Conservation (phyloP, 2,329 filamentous ascomycete genomes). For the Cercospora nicotianae region DNA sequence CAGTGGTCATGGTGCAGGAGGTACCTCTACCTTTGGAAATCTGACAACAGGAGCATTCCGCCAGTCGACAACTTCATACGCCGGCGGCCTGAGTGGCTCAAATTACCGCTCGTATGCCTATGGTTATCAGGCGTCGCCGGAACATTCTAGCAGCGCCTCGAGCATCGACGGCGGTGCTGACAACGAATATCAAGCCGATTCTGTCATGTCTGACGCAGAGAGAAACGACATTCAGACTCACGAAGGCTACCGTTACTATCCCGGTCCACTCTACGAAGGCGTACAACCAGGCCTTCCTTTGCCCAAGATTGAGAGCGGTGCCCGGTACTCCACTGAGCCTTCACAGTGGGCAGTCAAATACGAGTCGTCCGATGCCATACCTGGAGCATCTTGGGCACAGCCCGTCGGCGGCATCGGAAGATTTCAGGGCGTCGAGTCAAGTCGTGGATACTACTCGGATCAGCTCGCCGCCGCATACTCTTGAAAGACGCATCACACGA, state of each 20-base stretch:
- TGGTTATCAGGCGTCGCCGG: conserved; percentile 30
- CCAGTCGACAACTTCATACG: conserved; percentile 26
- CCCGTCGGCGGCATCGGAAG: conserved; percentile 45
- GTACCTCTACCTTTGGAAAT: conserved; percentile 32
- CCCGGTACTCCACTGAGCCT: conserved; percentile 36
- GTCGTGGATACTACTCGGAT: conserved; percentile 50
- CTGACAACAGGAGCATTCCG: conserved; percentile 37
- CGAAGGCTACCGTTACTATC: conserved; percentile 51
- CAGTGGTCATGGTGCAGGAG: conserved; percentile 41
- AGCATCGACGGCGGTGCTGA: conserved; percentile 36
- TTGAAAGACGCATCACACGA: conserved; percentile 2
- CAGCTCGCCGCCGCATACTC: conserved; percentile 38
- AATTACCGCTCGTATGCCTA: conserved; percentile 35
- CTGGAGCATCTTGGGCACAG: conserved; percentile 37
- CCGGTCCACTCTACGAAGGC: conserved; percentile 46
- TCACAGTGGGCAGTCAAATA: conserved; percentile 43
- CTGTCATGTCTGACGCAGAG: conserved; percentile 45
- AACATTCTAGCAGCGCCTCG: conserved; percentile 47
- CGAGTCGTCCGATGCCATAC: conserved; percentile 43
- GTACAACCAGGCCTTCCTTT: conserved; percentile 35
- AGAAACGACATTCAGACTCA: conserved; percentile 44
- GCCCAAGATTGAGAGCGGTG: conserved; percentile 35
- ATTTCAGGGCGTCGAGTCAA: conserved; percentile 50
- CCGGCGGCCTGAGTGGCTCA: conserved; percentile 27
- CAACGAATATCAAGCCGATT: conserved; percentile 40